Evolutionary conservation across 139 green algal species (phyloP).

Genomic region (Raphidocelis subcapitata): DNA sequence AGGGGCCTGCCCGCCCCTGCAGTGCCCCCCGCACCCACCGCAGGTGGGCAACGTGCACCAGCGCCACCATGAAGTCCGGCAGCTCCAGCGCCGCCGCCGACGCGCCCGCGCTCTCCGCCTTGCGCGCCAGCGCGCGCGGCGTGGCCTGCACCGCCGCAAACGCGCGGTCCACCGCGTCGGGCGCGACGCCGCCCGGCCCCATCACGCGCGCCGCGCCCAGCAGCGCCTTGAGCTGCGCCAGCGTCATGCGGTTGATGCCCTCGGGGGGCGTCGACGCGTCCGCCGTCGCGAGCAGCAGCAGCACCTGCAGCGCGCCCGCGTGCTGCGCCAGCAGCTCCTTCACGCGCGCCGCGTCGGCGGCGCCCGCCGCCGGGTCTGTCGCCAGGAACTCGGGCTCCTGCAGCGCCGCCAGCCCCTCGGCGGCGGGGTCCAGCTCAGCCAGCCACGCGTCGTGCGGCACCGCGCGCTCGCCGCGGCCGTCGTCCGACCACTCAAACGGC

Average conservation of each 20-base stretch:
- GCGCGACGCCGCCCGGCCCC: conserved; percentile 25
- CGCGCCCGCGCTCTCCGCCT: conserved; percentile 39
- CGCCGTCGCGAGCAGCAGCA: conserved; percentile 54
- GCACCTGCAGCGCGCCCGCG: conserved; percentile 57
- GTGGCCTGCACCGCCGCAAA: conserved; percentile 52
- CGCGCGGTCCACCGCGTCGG: conserved; percentile 57
- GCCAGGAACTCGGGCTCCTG: conserved; percentile 40
- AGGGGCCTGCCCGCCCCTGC: too few species aligned
- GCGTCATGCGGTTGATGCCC: conserved; percentile 51
- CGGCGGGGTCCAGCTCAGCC: conserved; percentile 55
- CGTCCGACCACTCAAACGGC: conserved; percentile 62
- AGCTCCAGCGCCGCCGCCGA: conserved; percentile 51
- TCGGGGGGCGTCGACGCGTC: conserved; percentile 49
- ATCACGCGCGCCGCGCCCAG: conserved; percentile 41
- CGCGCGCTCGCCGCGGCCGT: conserved; percentile 47
- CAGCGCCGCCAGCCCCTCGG: conserved; percentile 51
- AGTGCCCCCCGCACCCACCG: conserved; percentile 2
- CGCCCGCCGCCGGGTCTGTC: conserved; percentile 20
- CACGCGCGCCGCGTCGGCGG: conserved; percentile 49
- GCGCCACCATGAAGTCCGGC: conserved; percentile 61
- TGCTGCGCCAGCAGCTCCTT: conserved; percentile 60
- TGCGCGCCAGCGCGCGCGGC: conserved; percentile 26
- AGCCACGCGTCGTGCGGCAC: conserved; percentile 68
- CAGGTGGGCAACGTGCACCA: conserved; percentile 53
- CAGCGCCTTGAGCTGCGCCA: conserved; percentile 62